Evolutionary conservation across 2,329 filamentous ascomycete genomes (phyloP).

Genomic region (Tolypocladium tropicale): DNA sequence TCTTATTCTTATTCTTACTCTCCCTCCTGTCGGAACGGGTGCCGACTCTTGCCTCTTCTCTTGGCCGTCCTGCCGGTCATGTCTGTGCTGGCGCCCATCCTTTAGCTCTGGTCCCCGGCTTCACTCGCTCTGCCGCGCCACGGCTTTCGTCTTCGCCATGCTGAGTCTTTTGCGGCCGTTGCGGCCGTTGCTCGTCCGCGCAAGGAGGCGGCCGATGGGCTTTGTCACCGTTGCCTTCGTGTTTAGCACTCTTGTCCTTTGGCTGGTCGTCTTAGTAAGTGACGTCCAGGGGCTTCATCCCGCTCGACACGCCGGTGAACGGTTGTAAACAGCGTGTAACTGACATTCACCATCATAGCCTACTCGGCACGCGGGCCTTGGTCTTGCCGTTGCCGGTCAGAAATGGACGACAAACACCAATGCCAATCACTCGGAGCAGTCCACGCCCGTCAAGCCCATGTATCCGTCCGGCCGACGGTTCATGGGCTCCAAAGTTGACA

Average conservation of each 20-base stretch:
- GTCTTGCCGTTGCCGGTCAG: neutral
- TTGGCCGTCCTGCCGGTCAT: neutral
- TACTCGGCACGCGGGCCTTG: neutral
- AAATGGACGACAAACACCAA: neutral
- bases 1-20: neutral
- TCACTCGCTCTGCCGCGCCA: neutral
- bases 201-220: neutral
- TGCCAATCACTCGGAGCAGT: neutral
- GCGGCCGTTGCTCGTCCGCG: neutral
- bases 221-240: conserved; percentile 3
- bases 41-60: neutral
- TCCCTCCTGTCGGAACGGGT: neutral
- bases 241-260: conserved; percentile 5
- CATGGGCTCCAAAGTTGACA: neutral
- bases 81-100: neutral
- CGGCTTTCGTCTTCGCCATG: neutral
- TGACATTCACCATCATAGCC: neutral
- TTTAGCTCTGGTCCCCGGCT: neutral
- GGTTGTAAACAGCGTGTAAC: no score
- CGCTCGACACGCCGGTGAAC: neutral
- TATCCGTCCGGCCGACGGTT: neutral
- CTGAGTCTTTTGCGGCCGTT: neutral
- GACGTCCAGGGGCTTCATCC: neutral
- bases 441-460: neutral
- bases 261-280: conserved; percentile 4